Evolutionary conservation across 129 eudicot species (phyloP).

Genomic region (Ambrosia trifida): DNA sequence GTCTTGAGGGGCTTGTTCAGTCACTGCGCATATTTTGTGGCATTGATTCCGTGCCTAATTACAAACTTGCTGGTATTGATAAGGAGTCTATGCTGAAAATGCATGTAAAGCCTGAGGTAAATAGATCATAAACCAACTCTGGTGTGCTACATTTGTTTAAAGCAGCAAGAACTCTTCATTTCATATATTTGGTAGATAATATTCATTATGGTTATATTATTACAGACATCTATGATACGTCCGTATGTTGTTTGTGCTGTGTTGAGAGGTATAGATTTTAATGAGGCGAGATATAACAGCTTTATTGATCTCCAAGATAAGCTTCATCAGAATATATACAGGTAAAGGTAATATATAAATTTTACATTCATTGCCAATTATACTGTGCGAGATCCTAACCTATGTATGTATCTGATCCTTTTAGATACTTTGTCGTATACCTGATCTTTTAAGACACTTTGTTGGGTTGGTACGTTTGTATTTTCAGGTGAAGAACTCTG

Average conservation of each 20-base stretch:
- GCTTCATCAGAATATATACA: constrained; percentile 96
- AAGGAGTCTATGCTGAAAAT: constrained; percentile 73
- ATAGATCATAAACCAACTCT: constrained; percentile 15
- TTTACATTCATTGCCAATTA: neutral
- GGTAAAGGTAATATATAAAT: constrained; percentile 61
- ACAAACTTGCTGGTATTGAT: constrained; percentile 42
- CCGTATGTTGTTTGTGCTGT: constrained; percentile 93
- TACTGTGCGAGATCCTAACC: neutral
- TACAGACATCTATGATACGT: constrained; percentile 74
- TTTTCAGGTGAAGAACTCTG: constrained; percentile 76
- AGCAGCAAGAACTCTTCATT: constrained; percentile 5
- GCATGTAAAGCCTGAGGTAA: constrained; percentile 88
- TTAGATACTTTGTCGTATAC: neutral
- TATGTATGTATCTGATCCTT: neutral
- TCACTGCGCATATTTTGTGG: constrained; percentile 76
- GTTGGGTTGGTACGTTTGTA: constrained; percentile 1
- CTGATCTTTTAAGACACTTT: constrained; percentile 10
- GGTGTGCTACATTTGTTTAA: neutral
- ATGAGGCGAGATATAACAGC: constrained; percentile 91
- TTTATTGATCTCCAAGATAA: constrained; percentile 96
- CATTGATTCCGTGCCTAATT: constrained; percentile 67
- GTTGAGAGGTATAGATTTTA: constrained; percentile 81
- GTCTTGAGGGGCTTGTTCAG: constrained; percentile 91
- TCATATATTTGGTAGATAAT: constrained; percentile 1
- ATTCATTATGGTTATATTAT: neutral